phyloP scores from a whole-genome alignment of 2,329 filamentous ascomycete genomes.

The Pyrenophora teres region DNA sequence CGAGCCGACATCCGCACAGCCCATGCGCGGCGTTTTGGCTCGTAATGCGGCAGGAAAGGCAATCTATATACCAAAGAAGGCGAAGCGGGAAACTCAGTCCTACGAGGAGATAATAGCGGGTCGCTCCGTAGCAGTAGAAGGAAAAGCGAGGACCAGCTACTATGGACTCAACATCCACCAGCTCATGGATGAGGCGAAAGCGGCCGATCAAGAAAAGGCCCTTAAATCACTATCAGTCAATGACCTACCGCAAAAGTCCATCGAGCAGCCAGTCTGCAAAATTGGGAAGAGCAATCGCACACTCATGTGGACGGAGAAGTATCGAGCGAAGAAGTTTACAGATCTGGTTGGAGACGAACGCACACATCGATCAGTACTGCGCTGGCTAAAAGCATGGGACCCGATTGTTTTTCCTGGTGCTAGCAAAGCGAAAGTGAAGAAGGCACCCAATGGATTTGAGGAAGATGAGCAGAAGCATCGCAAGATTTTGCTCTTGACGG shows the following conservation, averaged over 20 bases:
- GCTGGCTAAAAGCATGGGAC: conserved; percentile 96
- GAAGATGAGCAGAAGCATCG: conserved; percentile 77
- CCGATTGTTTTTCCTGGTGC: conserved; percentile 84
- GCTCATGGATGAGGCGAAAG: conserved; percentile 72
- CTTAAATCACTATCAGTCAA: conserved; percentile 24
- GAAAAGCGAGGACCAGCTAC: conserved; percentile 74
- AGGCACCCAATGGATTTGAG: conserved; percentile 52
- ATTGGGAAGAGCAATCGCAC: conserved; percentile 48
- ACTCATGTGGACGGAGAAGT: conserved; percentile 95
- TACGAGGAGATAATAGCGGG: conserved; percentile 72
- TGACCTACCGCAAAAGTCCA: conserved; percentile 40
- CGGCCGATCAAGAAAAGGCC: conserved; percentile 57
- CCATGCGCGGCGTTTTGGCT: conserved; percentile 28
- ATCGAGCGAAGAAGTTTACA: conserved; percentile 87
- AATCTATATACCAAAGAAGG: conserved; percentile 61
- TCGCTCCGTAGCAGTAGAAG: conserved; percentile 65
- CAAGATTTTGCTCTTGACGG: conserved; percentile 88
- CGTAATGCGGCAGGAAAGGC: conserved; percentile 62
- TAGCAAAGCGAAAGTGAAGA: conserved; percentile 60
- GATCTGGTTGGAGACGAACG: conserved; percentile 94
- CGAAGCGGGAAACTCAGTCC: conserved; percentile 53
- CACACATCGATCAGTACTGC: conserved; percentile 85
- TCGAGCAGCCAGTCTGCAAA: conserved; percentile 44
- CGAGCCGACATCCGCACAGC: conserved; percentile 23
- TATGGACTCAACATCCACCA: conserved; percentile 93